phyloP scores from a whole-genome alignment of 2,329 filamentous ascomycete species.

The Myriangium duriaei region DNA sequence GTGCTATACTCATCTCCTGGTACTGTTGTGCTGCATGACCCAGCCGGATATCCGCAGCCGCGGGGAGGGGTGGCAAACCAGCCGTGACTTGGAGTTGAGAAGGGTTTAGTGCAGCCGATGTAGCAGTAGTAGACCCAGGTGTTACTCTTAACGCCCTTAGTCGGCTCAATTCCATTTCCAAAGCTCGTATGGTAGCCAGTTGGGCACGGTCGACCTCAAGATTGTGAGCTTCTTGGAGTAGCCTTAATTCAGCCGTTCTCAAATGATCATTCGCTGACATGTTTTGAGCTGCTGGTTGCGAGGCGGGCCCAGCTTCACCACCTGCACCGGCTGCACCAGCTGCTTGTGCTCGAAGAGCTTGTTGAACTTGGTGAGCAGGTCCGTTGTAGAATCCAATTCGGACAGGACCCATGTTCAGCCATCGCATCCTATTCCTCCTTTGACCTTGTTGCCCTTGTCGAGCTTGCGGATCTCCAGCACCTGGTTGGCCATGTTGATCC shows the following conservation, averaged over 20 bases:
- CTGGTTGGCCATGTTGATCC: slow-evolving; percentile 20
- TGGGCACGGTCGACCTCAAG: slow-evolving; percentile 56
- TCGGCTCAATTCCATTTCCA: slow-evolving; percentile 55
- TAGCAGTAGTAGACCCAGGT: slow-evolving; percentile 11
- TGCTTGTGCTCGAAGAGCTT: slow-evolving; percentile 23
- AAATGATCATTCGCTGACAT: slow-evolving; percentile 41
- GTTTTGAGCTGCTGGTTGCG: slow-evolving; percentile 18
- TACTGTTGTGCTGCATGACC: slow-evolving; percentile 20
- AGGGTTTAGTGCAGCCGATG: background rate
- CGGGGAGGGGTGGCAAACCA: background rate
- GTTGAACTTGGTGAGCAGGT: slow-evolving; percentile 34
- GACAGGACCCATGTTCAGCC: slow-evolving; percentile 64
- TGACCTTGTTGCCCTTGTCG: slow-evolving; percentile 5
- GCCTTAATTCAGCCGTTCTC: slow-evolving; percentile 52
- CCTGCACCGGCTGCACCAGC: background rate
- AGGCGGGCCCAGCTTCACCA: background rate
- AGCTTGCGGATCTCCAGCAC: slow-evolving; percentile 4
- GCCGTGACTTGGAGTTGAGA: background rate
- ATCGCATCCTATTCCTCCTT: slow-evolving; percentile 22
- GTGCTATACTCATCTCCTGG: slow-evolving; percentile 11
- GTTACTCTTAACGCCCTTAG: slow-evolving; percentile 37
- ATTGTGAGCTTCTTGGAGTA: slow-evolving; percentile 53
- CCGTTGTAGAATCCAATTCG: slow-evolving; percentile 56
- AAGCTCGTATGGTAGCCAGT: slow-evolving; percentile 51
- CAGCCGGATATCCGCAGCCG: background rate